These are phyloP conservation scores for Aquilaria yunnanensis DNA, from an alignment of 345 rosid species.

Conservation along the genomic window DNA sequence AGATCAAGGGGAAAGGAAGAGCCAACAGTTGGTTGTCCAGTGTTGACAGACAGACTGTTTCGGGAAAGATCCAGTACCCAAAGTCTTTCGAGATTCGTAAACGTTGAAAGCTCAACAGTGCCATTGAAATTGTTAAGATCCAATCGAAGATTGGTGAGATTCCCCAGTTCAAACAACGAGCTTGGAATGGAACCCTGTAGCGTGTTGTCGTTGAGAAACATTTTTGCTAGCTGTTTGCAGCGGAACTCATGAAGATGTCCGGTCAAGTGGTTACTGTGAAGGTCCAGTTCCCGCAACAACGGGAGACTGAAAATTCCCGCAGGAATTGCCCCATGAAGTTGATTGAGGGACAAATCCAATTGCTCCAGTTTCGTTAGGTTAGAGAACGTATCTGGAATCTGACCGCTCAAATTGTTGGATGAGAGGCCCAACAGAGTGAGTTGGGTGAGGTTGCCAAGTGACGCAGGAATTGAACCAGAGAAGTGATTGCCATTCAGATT, in stretches of 20 bases:
- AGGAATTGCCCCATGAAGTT: conserved; percentile 14
- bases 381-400: conserved; percentile 1
- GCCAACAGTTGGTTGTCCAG: background rate
- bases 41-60: background rate
- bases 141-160: too few relatives aligned
- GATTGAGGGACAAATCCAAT: conserved; percentile 1
- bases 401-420: background rate
- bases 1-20: background rate
- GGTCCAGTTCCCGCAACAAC: background rate
- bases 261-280: conserved; percentile 1
- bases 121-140: too few relatives aligned
- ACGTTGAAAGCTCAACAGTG: too few relatives aligned
- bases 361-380: background rate
- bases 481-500: too few relatives aligned
- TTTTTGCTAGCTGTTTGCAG: background rate
- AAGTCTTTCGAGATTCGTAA: background rate
- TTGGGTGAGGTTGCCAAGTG: too few relatives aligned
- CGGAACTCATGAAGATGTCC: conserved; percentile 2
- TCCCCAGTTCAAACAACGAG: conserved; percentile 1
- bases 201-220: conserved; percentile 11
- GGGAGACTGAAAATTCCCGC: conserved; percentile 13
- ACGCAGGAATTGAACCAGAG: too few relatives aligned
- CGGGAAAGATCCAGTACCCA: background rate
- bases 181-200: conserved; percentile 15
- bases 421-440: too few relatives aligned